These are phyloP conservation scores for Dactylellina drechsleri DNA, from an alignment of 2,329 filamentous ascomycete species.

Conservation along the genomic window DNA sequence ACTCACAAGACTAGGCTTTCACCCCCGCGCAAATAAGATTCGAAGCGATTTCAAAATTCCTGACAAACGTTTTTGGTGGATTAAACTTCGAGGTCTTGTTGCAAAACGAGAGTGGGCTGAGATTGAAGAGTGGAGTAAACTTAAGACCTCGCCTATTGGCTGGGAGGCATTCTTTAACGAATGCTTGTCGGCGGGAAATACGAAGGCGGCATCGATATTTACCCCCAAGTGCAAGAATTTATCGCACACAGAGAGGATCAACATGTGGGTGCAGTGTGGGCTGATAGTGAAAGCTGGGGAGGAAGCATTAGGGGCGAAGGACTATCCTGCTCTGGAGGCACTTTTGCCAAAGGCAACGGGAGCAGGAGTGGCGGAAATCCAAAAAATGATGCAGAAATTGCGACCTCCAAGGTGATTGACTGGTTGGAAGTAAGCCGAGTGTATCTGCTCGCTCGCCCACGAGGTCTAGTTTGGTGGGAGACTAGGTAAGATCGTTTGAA, in stretches of 20 bases:
- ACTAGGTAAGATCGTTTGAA: not conserved
- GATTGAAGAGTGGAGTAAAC: constrained; percentile 81
- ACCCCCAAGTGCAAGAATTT: constrained; percentile 85
- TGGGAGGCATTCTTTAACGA: constrained; percentile 99
- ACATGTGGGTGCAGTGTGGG: constrained; percentile 97
- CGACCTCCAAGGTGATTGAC: constrained; percentile 63
- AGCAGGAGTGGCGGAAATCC: constrained; percentile 79
- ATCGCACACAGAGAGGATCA: constrained; percentile 74
- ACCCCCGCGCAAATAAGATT: constrained; percentile 85
- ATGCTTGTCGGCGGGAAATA: constrained; percentile 86
- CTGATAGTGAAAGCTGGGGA: constrained; percentile 88
- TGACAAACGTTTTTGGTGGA: constrained; percentile 90
- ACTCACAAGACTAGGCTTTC: constrained; percentile 81
- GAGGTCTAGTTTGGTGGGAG: too few relatives aligned
- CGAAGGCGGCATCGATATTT: constrained; percentile 82
- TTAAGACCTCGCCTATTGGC: constrained; percentile 87
- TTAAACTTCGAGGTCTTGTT: constrained; percentile 84
- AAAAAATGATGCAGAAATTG: constrained; percentile 74
- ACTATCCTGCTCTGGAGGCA: constrained; percentile 77
- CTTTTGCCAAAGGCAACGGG: constrained; percentile 78
- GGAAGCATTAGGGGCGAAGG: constrained; percentile 84
- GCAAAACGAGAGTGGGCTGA: constrained; percentile 91
- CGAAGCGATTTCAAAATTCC: constrained; percentile 92
- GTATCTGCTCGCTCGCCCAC: too few relatives aligned
- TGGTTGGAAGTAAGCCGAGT: too few relatives aligned